These are phyloP conservation scores for Colletotrichum graminicola DNA, from an alignment of 2,329 filamentous ascomycete genomes.

Conservation along the genomic window DNA sequence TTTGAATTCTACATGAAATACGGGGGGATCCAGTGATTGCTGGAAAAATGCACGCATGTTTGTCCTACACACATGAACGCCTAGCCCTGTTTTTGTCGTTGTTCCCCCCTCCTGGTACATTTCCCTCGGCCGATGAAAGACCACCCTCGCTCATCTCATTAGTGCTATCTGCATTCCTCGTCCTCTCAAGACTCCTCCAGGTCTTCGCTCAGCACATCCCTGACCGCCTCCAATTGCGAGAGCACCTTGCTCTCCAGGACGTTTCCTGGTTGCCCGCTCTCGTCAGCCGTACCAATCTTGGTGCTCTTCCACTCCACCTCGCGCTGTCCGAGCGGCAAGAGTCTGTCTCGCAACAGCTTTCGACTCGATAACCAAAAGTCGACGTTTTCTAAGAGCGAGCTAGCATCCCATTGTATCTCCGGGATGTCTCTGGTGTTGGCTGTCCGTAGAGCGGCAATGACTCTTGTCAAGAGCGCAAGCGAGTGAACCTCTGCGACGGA, in stretches of 20 bases:
- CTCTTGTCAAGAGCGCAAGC: conserved; percentile 79
- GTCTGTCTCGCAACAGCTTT: conserved; percentile 76
- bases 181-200: conserved; percentile 51
- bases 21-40: conserved; percentile 21
- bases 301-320: conserved; percentile 73
- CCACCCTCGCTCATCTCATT: conserved; percentile 15
- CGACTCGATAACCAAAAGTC: conserved; percentile 83
- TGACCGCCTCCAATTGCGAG: conserved; percentile 72
- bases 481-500: conserved; percentile 84
- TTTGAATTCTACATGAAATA: conserved; percentile 30
- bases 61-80: conserved; percentile 37
- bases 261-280: conserved; percentile 59
- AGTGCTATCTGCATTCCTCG: conserved; percentile 1
- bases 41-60: conserved; percentile 30
- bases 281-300: conserved; percentile 53
- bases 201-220: conserved; percentile 66
- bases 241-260: conserved; percentile 82
- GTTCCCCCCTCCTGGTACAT: conserved; percentile 21
- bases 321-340: conserved; percentile 78
- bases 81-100: conserved; percentile 26
- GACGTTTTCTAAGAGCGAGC: conserved; percentile 81
- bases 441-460: conserved; percentile 75
- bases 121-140: conserved; percentile 21
- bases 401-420: conserved; percentile 80
- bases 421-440: conserved; percentile 80